Evolutionary conservation across 2,329 filamentous ascomycete species (phyloP).

Genomic region (Grosmannia penicillata): DNA sequence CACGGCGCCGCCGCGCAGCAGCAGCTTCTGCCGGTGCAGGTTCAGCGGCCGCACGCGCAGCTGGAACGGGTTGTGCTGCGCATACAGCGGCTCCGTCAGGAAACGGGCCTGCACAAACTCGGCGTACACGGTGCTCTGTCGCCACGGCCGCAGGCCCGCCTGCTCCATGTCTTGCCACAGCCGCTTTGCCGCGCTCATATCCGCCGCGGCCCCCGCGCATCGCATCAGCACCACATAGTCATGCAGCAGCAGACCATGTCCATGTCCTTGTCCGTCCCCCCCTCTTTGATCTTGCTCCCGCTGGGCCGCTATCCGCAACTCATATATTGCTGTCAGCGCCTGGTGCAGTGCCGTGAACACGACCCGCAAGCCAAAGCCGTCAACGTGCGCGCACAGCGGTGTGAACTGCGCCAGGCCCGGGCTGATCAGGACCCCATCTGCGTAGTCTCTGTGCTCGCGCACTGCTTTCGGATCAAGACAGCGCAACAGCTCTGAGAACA

Average conservation of each 20-base stretch:
- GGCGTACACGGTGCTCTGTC: conserved; percentile 18
- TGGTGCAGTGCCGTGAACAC: conserved; percentile 23
- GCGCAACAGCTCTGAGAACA: conserved; percentile 49
- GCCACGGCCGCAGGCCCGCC: conserved; percentile 11
- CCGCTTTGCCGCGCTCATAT: conserved; percentile 18
- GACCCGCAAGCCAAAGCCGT: conserved; percentile 29
- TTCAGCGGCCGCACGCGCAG: conserved; percentile 21
- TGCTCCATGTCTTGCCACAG: conserved; percentile 14
- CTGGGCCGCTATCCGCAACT: conserved; percentile 15
- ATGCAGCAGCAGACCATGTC: conserved; percentile 16
- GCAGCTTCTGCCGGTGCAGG: conserved; percentile 3
- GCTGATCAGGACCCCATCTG: conserved; percentile 23
- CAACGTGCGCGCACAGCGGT: conserved; percentile 20
- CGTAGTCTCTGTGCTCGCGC: conserved; percentile 32
- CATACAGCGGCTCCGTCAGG: conserved; percentile 29
- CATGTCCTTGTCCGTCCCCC: too few species aligned
- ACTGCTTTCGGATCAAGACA: conserved; percentile 43
- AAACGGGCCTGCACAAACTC: conserved; percentile 35
- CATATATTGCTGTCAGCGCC: conserved; percentile 19
- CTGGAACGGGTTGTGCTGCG: conserved; percentile 26
- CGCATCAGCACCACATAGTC: conserved; percentile 32
- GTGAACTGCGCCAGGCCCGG: conserved; percentile 25
- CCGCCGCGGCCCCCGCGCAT: conserved; percentile 29
- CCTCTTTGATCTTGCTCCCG: too few species aligned
- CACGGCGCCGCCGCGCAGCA: conserved; percentile 11